Evolutionary conservation across 2,329 filamentous ascomycete species (phyloP), one percentile per base, ranked within the genome.

Genomic region (Exserohilum rostratum): DNA sequence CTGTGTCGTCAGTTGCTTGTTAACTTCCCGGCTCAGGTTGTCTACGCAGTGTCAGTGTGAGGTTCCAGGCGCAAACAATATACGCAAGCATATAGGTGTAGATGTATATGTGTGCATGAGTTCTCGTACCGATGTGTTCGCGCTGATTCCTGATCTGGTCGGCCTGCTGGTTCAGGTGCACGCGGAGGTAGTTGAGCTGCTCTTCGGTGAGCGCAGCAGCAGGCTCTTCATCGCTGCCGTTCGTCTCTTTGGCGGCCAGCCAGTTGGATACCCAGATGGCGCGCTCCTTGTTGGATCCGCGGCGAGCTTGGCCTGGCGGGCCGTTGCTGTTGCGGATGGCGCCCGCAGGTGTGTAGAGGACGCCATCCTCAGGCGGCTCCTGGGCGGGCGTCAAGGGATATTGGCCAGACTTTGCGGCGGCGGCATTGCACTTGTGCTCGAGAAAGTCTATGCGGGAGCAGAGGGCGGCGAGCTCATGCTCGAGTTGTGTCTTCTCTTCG

Each of bases 151-250:
- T 88, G 67, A 97, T 92, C 72, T 96, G 87, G 75, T 96, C 92
- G 53, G 93, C 93, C 79, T 98, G 92, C 74, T 93, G 91, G 72
- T 96, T 90, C 60, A 98, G 89, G 77, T 96, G 91, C 68, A 96
- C 92, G 68, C 90, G 89, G 64, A 97, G 83, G 61, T 90, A 90
- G 76, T 89, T 87, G 66, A 96, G 88, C 74, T 93, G 90, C 78
- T 93, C 89, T 71, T 92, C 89, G 66, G 87, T 90, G 68, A 90
- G 84, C 68, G 79, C 85, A 79, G 77, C 80, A 69, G 73, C 75
- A 22, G 76, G 71, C 66, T 78, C 66, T 66, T 83, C 67, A 61
- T 76, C 70, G 42, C 78, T 76, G 54, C 78, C 78, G 55, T 75
- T 77, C 48, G 81, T 75, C 59, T 85, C 79, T 67, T 80, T 82